A percentile compares a stretch with the other conserved stretches of the same genome.
phyloP scores from a whole-genome alignment of 2,329 filamentous ascomycete species.

The Fusarium sp. region DNA sequence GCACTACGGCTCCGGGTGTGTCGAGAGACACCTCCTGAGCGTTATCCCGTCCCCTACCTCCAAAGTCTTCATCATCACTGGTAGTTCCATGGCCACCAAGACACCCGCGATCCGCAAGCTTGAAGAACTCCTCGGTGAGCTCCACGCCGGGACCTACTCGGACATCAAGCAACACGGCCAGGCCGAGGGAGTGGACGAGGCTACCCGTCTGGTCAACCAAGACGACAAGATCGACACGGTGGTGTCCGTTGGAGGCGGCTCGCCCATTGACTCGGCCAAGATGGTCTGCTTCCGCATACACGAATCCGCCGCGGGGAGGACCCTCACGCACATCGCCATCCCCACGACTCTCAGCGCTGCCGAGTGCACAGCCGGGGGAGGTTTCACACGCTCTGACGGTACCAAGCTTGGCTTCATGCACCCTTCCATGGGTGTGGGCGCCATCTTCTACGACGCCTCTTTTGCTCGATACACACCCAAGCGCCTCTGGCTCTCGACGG shows the following conservation, averaged over 20 bases:
- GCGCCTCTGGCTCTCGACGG: conserved; percentile 33
- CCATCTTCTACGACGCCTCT: conserved; percentile 31
- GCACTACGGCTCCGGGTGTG: conserved; percentile 34
- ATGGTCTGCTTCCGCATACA: conserved; percentile 41
- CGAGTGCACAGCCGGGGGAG: conserved; percentile 36
- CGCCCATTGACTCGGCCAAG: conserved; percentile 32
- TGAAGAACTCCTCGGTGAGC: conserved; percentile 18
- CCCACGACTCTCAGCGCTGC: conserved; percentile 37
- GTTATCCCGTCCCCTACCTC: conserved; percentile 24
- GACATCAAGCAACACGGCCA: conserved; percentile 32
- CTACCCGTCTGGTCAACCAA: conserved; percentile 7
- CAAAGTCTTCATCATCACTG: conserved; percentile 33
- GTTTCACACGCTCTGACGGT: conserved; percentile 39
- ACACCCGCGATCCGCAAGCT: conserved; percentile 27
- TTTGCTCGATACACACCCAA: conserved; percentile 34
- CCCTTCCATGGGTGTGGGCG: conserved; percentile 26
- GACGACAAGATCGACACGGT: conserved; percentile 21
- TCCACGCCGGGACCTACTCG: conserved; percentile 21
- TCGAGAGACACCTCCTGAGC: conserved; percentile 28
- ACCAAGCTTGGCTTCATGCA: conserved; percentile 40
- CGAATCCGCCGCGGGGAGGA: conserved; percentile 20
- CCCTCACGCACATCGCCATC: conserved; percentile 25
- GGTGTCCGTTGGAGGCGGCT: conserved; percentile 28
- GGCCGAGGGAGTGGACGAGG: conserved; percentile 27
- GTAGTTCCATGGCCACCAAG: conserved; percentile 19